Evolutionary conservation across 306 rosid genomes (phyloP), one percentile per base, ranked within the genome.

Genomic region (Echinosophora koreensis): DNA sequence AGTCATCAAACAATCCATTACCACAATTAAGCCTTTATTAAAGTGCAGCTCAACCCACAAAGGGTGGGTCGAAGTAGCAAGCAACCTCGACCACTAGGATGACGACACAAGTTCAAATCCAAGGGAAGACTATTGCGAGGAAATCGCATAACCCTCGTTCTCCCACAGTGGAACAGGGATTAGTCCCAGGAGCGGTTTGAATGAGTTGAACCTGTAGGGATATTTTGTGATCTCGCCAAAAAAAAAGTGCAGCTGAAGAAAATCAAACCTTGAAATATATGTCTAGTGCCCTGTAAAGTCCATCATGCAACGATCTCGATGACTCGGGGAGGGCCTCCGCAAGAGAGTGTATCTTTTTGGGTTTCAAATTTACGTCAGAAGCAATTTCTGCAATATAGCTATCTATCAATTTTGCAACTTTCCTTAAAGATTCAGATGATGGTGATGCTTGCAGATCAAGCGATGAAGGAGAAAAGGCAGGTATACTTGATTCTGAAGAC

Each of bases 201-300:
- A 44, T 44, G 50, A 3, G 10, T 13, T 8, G 11, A 39, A 39
- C 11, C 44, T 6, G 14, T 42, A 3, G 49, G 49, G 49, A 42
- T 42, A 42, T 13, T 12, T 42, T 12, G 10, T 10, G 4, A 4
- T 42, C 49, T 42, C 49, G 2, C 49, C 9, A 42, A 42, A 42
- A 41, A 3, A 44, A 32, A 69, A 78, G 57, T 37, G 56, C 16
- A 79, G 77, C 79, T 54, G 61, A 66, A 62, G 72, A 80, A 83
- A 86, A 81, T 66, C 77, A 66, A 78, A 94, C 98, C 98, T 95
- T 92, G 84, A 92, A 88, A 88, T 89, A 95, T 59, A 90, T 88
- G 74, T 95, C 97, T 17, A 95, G 77, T 61, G 96, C 96, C 84
- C 98, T 80, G 80, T 95, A 95, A 74, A 95, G 77, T 71, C 98